These are phyloP conservation scores for Alternaria sp. DNA, from an alignment of 2,329 filamentous ascomycete species.

Conservation along the genomic window DNA sequence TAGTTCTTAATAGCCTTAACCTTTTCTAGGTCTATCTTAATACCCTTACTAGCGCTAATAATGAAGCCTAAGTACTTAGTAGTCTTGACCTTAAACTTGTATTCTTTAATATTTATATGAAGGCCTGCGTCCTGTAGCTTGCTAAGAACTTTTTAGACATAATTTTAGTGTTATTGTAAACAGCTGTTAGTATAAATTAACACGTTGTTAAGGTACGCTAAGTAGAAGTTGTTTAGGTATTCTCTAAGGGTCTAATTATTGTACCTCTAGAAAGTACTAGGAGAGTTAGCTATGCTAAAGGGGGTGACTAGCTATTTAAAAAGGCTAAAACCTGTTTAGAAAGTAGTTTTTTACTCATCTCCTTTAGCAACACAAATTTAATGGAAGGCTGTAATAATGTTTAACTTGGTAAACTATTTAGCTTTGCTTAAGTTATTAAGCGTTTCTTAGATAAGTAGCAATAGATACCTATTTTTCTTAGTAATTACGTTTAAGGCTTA, in stretches of 20 bases:
- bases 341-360: not conserved
- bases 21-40: too few relatives aligned
- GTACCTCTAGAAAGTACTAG: not conserved
- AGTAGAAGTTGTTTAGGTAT: too few relatives aligned
- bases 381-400: not conserved
- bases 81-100: too few relatives aligned
- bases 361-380: not conserved
- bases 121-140: too few relatives aligned
- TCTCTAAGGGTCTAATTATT: not conserved
- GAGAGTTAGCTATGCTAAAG: not conserved
- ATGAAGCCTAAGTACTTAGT: too few relatives aligned
- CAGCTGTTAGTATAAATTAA: too few relatives aligned
- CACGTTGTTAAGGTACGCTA: not conserved
- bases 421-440: not conserved
- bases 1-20: too few relatives aligned
- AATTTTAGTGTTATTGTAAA: too few relatives aligned
- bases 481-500: too few relatives aligned
- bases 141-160: not conserved
- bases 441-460: too few relatives aligned
- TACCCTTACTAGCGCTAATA: too few relatives aligned
- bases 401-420: not conserved
- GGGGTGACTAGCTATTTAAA: not conserved
- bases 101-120: not conserved
- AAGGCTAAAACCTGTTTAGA: not conserved
- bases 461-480: too few relatives aligned